These are phyloP conservation scores for Dactylonectria macrodidyma DNA, from an alignment of 2,329 filamentous ascomycete species.

Conservation along the genomic window DNA sequence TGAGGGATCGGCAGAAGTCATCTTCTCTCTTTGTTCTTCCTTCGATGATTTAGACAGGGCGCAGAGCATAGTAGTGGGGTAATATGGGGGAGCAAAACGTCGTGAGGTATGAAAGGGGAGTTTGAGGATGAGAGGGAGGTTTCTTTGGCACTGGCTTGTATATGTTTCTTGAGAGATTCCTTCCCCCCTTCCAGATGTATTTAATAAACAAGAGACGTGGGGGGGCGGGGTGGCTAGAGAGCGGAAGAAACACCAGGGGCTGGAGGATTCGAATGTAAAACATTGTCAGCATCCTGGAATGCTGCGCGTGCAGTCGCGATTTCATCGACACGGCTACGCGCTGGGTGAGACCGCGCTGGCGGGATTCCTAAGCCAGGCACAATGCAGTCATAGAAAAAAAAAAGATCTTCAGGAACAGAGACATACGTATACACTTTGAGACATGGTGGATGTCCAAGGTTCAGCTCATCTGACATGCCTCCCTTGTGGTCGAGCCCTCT, in stretches of 20 bases:
- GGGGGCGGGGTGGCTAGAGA: constrained; percentile 25
- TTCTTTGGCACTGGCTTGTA: neutral
- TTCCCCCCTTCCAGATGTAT: neutral
- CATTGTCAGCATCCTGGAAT: constrained; percentile 29
- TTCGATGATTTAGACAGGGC: neutral
- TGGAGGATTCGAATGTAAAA: constrained; percentile 22
- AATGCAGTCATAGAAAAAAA: neutral
- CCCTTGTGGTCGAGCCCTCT: neutral
- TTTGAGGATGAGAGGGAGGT: constrained; percentile 4
- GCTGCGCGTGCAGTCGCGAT: constrained; percentile 26
- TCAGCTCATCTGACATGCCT: neutral
- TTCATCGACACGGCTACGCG: neutral
- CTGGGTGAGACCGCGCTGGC: neutral
- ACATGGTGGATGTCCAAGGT: neutral
- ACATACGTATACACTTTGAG: neutral
- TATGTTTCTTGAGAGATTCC: neutral
- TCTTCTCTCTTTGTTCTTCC: constrained; percentile 11
- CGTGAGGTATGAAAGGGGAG: neutral
- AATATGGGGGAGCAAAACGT: too few species aligned
- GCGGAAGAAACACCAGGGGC: constrained; percentile 23
- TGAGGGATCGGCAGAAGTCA: constrained; percentile 36
- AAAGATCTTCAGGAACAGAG: neutral
- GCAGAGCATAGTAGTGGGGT: neutral
- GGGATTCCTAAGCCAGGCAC: neutral
- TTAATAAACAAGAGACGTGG: constrained; percentile 10